These are phyloP conservation scores for Ophiostoma populinum DNA, from an alignment of 2,329 filamentous ascomycete species.

Conservation along the genomic window DNA sequence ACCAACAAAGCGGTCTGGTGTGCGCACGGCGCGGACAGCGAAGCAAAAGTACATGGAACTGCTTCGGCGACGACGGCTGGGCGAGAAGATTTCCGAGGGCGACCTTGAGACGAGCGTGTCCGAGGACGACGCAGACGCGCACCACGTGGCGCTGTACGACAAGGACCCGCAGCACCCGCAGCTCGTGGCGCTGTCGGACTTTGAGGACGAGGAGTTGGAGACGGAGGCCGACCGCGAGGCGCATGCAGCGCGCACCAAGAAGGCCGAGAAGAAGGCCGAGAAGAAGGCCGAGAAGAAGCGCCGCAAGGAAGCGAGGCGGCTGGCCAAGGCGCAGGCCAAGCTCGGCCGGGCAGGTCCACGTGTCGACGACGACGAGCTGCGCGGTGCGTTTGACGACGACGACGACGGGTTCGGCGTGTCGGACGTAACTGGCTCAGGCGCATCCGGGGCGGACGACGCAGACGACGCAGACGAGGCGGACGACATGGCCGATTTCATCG, in stretches of 20 bases:
- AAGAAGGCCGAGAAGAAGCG: conserved; percentile 1
- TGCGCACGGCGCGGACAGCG: conserved; percentile 5
- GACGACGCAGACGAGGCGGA: conserved; percentile 3
- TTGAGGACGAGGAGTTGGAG: conserved; percentile 19
- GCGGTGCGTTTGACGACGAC: conserved; percentile 5
- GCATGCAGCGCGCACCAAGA: not conserved
- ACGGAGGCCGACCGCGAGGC: conserved; percentile 1
- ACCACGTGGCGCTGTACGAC: conserved; percentile 15
- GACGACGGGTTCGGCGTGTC: conserved; percentile 8
- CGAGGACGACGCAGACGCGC: conserved; percentile 10
- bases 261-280: not conserved
- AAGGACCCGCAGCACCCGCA: conserved; percentile 16
- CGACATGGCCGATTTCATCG: conserved; percentile 41
- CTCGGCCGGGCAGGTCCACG: too few species aligned
- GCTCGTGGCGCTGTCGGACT: conserved; percentile 15
- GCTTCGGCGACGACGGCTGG: conserved; percentile 15
- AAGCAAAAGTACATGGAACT: conserved; percentile 16
- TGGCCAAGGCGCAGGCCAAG: not conserved
- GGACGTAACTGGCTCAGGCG: too few species aligned
- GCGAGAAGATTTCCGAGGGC: conserved; percentile 14
- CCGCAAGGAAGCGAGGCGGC: conserved; percentile 4
- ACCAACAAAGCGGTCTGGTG: not conserved
- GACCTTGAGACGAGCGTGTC: conserved; percentile 6
- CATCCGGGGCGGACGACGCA: not conserved
- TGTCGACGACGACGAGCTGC: too few species aligned